A percentile compares a stretch with the other conserved stretches of the same genome.
phyloP scores from a whole-genome alignment of 179 eudicot genomes.

The Beta macrorhiza region DNA sequence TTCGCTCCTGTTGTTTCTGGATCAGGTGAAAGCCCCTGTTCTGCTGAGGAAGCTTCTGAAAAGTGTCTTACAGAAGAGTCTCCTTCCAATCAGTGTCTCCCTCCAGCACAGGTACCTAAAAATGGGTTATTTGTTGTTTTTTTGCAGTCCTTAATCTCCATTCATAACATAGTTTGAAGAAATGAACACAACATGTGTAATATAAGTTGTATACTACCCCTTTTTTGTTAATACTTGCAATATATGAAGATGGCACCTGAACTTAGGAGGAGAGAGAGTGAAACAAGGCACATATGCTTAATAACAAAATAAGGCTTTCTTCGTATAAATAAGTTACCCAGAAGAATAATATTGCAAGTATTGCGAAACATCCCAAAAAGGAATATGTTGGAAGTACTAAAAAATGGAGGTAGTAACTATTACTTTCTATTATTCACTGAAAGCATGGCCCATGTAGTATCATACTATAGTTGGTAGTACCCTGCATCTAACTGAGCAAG shows the following conservation, averaged over 20 bases:
- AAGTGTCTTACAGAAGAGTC: conserved; percentile 17
- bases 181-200: background rate
- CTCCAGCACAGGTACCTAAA: conserved; percentile 27
- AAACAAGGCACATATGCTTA: too few relatives aligned
- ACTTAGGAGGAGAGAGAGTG: too few relatives aligned
- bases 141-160: background rate
- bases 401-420: background rate
- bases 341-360: too few relatives aligned
- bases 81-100: conserved; percentile 4
- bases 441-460: background rate
- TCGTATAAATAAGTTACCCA: too few relatives aligned
- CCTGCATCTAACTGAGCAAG: background rate
- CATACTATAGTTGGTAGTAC: background rate
- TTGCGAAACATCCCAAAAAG: too few relatives aligned
- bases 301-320: too few relatives aligned
- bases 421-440: background rate
- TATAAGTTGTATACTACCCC: too few relatives aligned
- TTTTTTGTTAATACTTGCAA: too few relatives aligned
- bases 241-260: too few relatives aligned
- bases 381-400: too few relatives aligned
- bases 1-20: conserved; percentile 23
- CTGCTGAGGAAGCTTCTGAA: conserved; percentile 12
- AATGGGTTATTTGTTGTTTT: background rate
- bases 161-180: background rate
- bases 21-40: conserved; percentile 19